Percentiles rank a stretch among this genome's conserved stretches.
phyloP scores from a whole-genome alignment of 1,284 basidiomycete genomes.

The Melampsora larici-populina region DNA sequence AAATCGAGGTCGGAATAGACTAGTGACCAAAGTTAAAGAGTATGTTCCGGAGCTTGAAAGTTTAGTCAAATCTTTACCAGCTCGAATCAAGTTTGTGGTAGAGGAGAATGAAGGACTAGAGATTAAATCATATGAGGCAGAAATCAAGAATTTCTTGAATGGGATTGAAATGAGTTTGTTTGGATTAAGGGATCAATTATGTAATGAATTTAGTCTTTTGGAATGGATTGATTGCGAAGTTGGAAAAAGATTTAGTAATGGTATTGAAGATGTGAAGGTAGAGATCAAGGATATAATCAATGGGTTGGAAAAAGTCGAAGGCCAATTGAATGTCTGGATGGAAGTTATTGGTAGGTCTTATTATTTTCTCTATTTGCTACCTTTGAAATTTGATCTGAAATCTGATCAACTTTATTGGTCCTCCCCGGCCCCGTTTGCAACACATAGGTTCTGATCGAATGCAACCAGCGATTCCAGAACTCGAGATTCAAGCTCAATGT shows the following conservation, averaged over 20 bases:
- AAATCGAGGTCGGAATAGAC: not conserved
- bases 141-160: conserved; percentile 10
- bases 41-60: conserved; percentile 17
- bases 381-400: not conserved
- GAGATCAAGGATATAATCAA: conserved; percentile 4
- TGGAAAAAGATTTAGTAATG: conserved; percentile 9
- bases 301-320: conserved; percentile 9
- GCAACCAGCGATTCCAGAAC: conserved; percentile 13
- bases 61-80: conserved; percentile 17
- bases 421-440: no score
- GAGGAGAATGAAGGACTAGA: conserved; percentile 2
- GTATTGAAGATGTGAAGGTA: conserved; percentile 12
- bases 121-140: conserved; percentile 6
- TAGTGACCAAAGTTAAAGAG: conserved; percentile 10
- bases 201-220: conserved; percentile 25
- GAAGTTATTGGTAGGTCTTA: conserved; percentile 26
- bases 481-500: conserved; percentile 8
- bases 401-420: not conserved
- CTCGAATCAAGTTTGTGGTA: conserved; percentile 19
- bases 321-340: not conserved
- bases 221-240: conserved; percentile 19
- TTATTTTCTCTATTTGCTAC: not conserved
- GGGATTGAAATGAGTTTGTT: conserved; percentile 31
- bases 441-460: conserved; percentile 15
- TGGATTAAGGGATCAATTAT: conserved; percentile 31